Percentiles rank a stretch among this genome's conserved stretches.
Evolutionary conservation across 306 rosid species (phyloP).

Genomic region (Dalbergia oliveri): DNA sequence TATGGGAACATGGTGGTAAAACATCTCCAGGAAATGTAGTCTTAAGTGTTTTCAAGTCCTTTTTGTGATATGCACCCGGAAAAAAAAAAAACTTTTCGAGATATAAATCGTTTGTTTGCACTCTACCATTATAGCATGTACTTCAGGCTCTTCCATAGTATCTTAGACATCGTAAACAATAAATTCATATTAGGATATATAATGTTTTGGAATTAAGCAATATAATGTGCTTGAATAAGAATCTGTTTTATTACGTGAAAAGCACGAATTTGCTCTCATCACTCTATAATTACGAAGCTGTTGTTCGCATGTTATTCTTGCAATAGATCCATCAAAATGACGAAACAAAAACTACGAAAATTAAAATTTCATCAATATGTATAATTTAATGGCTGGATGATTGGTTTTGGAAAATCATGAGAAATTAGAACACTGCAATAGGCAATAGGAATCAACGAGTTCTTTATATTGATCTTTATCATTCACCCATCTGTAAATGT

Average conservation of each 20-base stretch:
- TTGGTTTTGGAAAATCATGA: background rate
- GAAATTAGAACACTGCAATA: background rate
- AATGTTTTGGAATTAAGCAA: conserved; percentile 37
- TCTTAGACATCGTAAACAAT: background rate
- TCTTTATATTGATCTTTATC: no score
- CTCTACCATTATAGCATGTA: no score
- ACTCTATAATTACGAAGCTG: background rate
- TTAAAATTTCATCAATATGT: background rate
- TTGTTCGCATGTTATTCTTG: background rate
- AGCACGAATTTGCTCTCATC: conserved; percentile 22
- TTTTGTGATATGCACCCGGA: no score
- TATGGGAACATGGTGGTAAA: background rate
- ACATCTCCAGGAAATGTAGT: background rate
- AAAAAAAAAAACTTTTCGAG: background rate
- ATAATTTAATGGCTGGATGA: background rate
- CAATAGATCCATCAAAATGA: background rate
- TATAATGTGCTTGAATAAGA: conserved; percentile 2
- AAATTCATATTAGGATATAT: background rate
- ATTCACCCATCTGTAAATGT: background rate
- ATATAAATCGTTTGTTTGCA: background rate
- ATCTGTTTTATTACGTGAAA: background rate
- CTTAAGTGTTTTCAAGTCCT: background rate
- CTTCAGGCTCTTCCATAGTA: background rate
- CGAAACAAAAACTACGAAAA: background rate
- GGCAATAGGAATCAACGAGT: background rate